Conservation (phyloP, 2,329 filamentous ascomycete species). For the Neofusicoccum kwambonambiense region DNA sequence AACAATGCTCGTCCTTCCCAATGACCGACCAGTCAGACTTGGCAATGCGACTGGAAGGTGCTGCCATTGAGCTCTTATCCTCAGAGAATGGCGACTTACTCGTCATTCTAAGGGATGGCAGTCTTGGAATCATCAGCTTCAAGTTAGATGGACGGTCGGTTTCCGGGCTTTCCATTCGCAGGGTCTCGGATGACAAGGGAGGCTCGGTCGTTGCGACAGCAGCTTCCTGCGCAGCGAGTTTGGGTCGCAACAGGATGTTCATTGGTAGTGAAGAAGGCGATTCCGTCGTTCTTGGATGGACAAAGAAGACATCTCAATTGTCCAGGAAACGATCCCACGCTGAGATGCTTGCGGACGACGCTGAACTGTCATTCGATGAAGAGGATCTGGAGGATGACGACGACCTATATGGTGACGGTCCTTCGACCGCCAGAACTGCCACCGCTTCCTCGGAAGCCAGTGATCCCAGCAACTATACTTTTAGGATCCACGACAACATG, state of each 20-base stretch:
- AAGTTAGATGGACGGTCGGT: conserved; percentile 87
- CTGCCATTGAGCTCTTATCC: conserved; percentile 72
- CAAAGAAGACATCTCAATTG: conserved; percentile 59
- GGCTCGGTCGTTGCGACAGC: conserved; percentile 61
- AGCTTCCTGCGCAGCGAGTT: conserved; percentile 66
- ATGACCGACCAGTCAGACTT: conserved; percentile 84
- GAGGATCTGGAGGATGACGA: conserved; percentile 59
- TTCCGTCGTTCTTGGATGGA: conserved; percentile 79
- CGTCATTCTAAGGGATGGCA: conserved; percentile 75
- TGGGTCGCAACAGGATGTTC: conserved; percentile 72
- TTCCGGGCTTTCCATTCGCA: conserved; percentile 74
- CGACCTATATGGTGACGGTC: conserved; percentile 61
- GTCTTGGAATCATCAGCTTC: conserved; percentile 74
- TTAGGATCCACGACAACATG: conserved; percentile 75
- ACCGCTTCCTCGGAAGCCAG: conserved; percentile 38
- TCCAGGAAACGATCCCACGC: conserved; percentile 64
- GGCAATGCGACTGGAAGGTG: conserved; percentile 76
- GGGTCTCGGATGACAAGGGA: conserved; percentile 62
- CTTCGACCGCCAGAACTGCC: conserved; percentile 41
- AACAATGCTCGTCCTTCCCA: conserved; percentile 76
- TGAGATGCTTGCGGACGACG: conserved; percentile 56
- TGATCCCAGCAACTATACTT: conserved; percentile 65
- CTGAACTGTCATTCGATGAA: conserved; percentile 47
- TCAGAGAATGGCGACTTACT: conserved; percentile 78
- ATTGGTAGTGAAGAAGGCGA: conserved; percentile 82